Conservation (phyloP, 371 early-diverging fungal genomes). For the Lichtheimia corymbifera region DNA sequence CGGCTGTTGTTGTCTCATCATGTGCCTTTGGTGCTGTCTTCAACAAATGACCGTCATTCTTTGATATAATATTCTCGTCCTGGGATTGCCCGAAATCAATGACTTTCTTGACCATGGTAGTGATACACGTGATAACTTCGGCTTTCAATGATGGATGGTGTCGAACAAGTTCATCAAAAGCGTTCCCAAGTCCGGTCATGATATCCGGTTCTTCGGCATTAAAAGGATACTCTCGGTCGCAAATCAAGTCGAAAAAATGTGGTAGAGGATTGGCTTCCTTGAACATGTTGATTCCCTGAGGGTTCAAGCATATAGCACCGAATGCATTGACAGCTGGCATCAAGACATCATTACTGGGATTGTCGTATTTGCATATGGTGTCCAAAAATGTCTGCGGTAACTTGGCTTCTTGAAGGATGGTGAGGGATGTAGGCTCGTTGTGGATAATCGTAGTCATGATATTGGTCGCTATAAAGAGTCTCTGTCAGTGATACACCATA, state of each 20-base stretch:
- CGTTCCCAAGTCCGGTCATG: slow-evolving; percentile 77
- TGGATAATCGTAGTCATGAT: slow-evolving; percentile 95
- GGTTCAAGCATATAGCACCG: slow-evolving; percentile 94
- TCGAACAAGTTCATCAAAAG: slow-evolving; percentile 94
- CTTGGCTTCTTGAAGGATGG: slow-evolving; percentile 89
- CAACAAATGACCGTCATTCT: slow-evolving; percentile 47
- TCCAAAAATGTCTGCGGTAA: slow-evolving; percentile 84
- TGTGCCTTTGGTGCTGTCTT: slow-evolving; percentile 21
- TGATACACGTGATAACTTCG: slow-evolving; percentile 66
- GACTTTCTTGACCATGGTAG: slow-evolving; percentile 64
- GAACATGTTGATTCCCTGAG: slow-evolving; percentile 82
- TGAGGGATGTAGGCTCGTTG: slow-evolving; percentile 92
- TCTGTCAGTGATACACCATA: background rate
- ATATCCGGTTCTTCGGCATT: slow-evolving; percentile 84
- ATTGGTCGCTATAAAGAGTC: slow-evolving; percentile 67
- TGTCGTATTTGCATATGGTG: slow-evolving; percentile 65
- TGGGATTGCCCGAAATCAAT: slow-evolving; percentile 40
- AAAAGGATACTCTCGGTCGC: slow-evolving; percentile 71
- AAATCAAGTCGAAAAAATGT: slow-evolving; percentile 79
- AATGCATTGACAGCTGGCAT: slow-evolving; percentile 89
- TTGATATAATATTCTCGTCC: slow-evolving; percentile 41
- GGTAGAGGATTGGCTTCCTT: slow-evolving; percentile 69
- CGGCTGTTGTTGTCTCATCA: slow-evolving; percentile 13
- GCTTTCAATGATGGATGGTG: slow-evolving; percentile 89
- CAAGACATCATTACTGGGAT: slow-evolving; percentile 73